Base-by-base conservation (phyloP, 2,329 filamentous ascomycete species). In the Fusarium sp. region DNA sequence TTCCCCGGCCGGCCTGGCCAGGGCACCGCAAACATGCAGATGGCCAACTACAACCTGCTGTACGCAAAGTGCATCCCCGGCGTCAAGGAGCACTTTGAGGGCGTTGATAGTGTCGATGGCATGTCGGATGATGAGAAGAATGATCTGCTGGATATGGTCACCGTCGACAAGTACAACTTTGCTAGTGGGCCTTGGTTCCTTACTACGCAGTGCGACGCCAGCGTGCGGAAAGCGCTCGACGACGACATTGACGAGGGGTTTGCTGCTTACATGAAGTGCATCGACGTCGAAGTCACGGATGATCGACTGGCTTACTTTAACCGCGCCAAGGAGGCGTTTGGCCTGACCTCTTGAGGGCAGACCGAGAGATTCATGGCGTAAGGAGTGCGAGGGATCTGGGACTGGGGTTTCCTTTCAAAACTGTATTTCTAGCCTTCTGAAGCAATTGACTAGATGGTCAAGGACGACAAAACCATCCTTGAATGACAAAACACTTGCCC, bases 1-100 rank as follows among this genome's bases (percentile, higher is more conserved):
- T 70, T 56, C 36, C 81, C 83, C 68, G 87, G 85, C n/a, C 76
- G 81, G 0, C 85, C 90, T 0, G 93, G 92, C 9, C 91, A 95
- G 78, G 92, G 92, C 27, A 94, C 92, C 2, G 82, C 82, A 66
- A 88, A 88, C 77, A 86, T 88, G 85, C 86, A 88, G 75, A 80
- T 80, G 79, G 67, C 79, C 36, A 43, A 59, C 2, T 86, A 66
- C 78, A 87, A 87, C 75, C 65, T 83, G 3, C 2, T 78, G 64
- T 89, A 88, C 74, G 87, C 85, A n/a, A 73, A 79, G 59, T 78
- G 75, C 10, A 76, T 88, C 55, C 70, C 78, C 2, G 82, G 62
- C 18, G 73, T 88, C 30, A 71, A 76, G 48, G 59, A 68, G 27
- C 60, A 82, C 62, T 77, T 81, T 41, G 74, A 79, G 10, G 72